These are phyloP conservation scores for Candolleomyces eurysporus DNA, from an alignment of 768 basidiomycete genomes.

Conservation along the genomic window DNA sequence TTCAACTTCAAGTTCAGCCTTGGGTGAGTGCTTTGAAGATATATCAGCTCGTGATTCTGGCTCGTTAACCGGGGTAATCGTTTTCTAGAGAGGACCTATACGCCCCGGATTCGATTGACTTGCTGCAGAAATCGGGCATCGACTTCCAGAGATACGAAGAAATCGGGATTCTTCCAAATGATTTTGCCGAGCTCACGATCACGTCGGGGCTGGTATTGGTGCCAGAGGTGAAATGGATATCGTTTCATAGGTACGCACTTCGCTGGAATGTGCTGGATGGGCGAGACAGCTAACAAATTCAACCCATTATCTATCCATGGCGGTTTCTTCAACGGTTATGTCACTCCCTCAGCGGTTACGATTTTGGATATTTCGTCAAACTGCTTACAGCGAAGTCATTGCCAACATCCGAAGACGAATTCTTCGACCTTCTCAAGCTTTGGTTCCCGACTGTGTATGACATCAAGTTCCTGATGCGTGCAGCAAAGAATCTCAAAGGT, in stretches of 20 bases:
- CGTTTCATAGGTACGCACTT: slow-evolving; percentile 88
- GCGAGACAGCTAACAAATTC: not conserved
- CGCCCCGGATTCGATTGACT: slow-evolving; percentile 94
- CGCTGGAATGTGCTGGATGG: not conserved
- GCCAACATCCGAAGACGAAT: slow-evolving; percentile 84
- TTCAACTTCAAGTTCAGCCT: slow-evolving; percentile 97
- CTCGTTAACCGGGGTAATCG: not conserved
- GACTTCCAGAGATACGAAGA: slow-evolving; percentile 94
- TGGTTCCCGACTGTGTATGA: slow-evolving; percentile 99
- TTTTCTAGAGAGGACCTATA: slow-evolving; percentile 90
- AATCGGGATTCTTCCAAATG: slow-evolving; percentile 86
- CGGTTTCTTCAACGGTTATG: not conserved
- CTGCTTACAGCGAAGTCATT: slow-evolving; percentile 83
- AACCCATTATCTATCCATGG: not conserved
- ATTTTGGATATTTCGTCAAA: slow-evolving; percentile 98
- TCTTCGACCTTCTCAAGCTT: slow-evolving; percentile 80
- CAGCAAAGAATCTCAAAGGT: slow-evolving; percentile 82
- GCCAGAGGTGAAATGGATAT: slow-evolving; percentile 92
- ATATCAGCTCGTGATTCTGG: not conserved
- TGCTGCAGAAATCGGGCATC: slow-evolving; percentile 91
- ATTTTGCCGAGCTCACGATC: slow-evolving; percentile 96
- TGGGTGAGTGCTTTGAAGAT: slow-evolving; percentile 37
- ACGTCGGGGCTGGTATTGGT: slow-evolving; percentile 91
- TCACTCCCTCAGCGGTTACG: slow-evolving; percentile 74
- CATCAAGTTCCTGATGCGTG: slow-evolving; percentile 95